These are phyloP conservation scores for Colletotrichum cereale DNA, from an alignment of 2,329 filamentous ascomycete genomes.

Conservation along the genomic window DNA sequence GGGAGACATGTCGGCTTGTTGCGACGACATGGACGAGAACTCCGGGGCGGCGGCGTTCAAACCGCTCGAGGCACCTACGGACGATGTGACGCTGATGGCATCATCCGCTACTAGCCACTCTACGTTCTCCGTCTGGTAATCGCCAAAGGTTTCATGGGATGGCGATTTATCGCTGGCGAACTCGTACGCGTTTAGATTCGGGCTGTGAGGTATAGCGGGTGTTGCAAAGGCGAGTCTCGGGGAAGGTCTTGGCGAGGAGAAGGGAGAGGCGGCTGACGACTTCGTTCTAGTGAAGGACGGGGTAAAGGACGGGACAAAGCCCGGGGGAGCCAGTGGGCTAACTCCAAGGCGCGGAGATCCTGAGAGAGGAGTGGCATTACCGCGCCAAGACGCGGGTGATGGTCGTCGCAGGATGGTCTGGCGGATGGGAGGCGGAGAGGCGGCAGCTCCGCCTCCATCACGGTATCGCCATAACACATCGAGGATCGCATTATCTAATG, in stretches of 20 bases:
- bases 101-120: conserved; percentile 97
- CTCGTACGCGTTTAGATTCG: conserved; percentile 93
- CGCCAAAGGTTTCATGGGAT: conserved; percentile 87
- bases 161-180: conserved; percentile 87
- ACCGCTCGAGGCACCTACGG: conserved; percentile 74
- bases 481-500: conserved; percentile 89
- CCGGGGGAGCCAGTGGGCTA: conserved; percentile 86
- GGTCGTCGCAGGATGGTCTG: conserved; percentile 90
- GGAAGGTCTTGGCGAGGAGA: conserved; percentile 92
- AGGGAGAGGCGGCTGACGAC: conserved; percentile 86
- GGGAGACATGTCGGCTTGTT: conserved; percentile 92
- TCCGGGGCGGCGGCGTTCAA: conserved; percentile 87
- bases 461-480: conserved; percentile 91
- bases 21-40: conserved; percentile 70
- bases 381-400: conserved; percentile 94
- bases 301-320: conserved; percentile 84
- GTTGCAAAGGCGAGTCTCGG: conserved; percentile 91
- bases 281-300: conserved; percentile 83
- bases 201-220: conserved; percentile 92
- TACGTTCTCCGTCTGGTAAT: conserved; percentile 93
- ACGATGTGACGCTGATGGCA: conserved; percentile 83
- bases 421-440: conserved; percentile 86
- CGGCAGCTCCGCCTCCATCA: conserved; percentile 71
- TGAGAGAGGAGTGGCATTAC: conserved; percentile 82
- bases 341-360: conserved; percentile 86